Base-by-base conservation (phyloP, 2,329 filamentous ascomycete genomes). In the Lanzia echinophila region DNA sequence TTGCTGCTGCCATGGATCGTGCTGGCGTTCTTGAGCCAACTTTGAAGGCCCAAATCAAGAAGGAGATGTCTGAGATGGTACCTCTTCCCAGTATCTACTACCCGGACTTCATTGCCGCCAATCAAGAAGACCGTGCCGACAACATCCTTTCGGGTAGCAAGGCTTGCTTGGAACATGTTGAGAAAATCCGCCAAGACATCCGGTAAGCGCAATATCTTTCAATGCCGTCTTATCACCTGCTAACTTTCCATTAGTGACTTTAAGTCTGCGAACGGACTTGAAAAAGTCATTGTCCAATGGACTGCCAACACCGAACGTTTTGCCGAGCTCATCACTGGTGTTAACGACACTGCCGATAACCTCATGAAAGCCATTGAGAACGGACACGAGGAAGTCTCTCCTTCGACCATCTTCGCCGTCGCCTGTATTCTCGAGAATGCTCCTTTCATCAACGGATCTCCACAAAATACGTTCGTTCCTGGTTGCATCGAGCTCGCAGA, bases 241-340 rank as follows among this genome's bases (percentile, higher is more conserved):
- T 53, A 53, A 53, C 11, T 19, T 13, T 39, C 13, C 12, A 22
- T 13, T 34, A 86, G 88, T 62, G 83, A 95, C 60, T 99, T 99
- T 83, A 97, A 97, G 79, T 75, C 83, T 58, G 75, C 80, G 65
- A 88, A 97, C 70, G 75, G 72, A 56, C 83, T 99, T 33, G 92
- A 97, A 78, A 96, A 95, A 78, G 87, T 99, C 69, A 90, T 99
- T 68, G 86, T 99, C 58, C 87, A 94, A 73, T 99, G 94, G 94
- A 97, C 94, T 56, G 94, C 94, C 73, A 99, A 99, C 79, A 99
- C 94, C 12, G 94, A 99, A 76, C 90, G 94, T 60, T 99, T 90
- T 67, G 89, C 94, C 62, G 90, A 96, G 61, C 79, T 97, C 62
- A 72, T 96, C 50, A 75, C 83, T 19, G 92, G 92, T 59, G 84